Percentiles rank a stretch among this genome's conserved stretches.
Evolutionary conservation across 495 filamentous ascomycete species (phyloP).

Genomic region (Filosporella fistucella): DNA sequence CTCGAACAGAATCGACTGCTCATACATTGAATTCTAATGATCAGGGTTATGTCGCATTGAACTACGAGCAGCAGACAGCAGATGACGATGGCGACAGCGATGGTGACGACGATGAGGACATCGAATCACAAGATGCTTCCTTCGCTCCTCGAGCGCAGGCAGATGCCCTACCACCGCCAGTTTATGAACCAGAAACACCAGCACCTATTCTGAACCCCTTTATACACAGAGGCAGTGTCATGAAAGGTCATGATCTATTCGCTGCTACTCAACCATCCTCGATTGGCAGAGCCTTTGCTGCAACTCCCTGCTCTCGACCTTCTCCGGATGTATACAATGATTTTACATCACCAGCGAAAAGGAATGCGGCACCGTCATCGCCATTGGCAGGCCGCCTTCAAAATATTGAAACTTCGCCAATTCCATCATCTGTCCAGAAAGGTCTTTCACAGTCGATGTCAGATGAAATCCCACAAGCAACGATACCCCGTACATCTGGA

Average conservation of each 20-base stretch:
- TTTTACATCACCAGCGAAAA: slow-evolving; percentile 13
- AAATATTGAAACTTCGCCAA: slow-evolving; percentile 2
- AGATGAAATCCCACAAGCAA: neutral
- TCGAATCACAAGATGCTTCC: slow-evolving; percentile 13
- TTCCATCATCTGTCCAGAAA: slow-evolving; percentile 15
- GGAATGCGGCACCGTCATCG: slow-evolving; percentile 1
- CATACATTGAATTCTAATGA: slow-evolving; percentile 20
- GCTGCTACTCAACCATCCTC: slow-evolving; percentile 23
- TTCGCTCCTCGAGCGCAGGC: slow-evolving; percentile 1
- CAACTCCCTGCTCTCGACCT: slow-evolving; percentile 15
- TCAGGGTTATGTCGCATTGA: slow-evolving; percentile 12
- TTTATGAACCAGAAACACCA: slow-evolving; percentile 22
- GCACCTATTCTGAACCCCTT: slow-evolving; percentile 20
- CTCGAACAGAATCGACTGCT: slow-evolving; percentile 15
- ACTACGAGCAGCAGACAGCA: neutral
- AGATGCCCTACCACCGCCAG: no score
- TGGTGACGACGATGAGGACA: slow-evolving; percentile 8
- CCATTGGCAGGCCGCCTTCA: neutral
- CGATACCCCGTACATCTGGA: slow-evolving; percentile 3
- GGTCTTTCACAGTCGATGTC: slow-evolving; percentile 5
- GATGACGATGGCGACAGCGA: neutral
- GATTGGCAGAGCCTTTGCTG: slow-evolving; percentile 4
- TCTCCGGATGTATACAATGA: slow-evolving; percentile 21
- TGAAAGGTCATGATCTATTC: slow-evolving; percentile 20
- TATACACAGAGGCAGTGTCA: slow-evolving; percentile 15